Evolutionary conservation across 176 grass and related monocot species (phyloP), one percentile per base, ranked within the genome.

Genomic region (Olyra latifolia): DNA sequence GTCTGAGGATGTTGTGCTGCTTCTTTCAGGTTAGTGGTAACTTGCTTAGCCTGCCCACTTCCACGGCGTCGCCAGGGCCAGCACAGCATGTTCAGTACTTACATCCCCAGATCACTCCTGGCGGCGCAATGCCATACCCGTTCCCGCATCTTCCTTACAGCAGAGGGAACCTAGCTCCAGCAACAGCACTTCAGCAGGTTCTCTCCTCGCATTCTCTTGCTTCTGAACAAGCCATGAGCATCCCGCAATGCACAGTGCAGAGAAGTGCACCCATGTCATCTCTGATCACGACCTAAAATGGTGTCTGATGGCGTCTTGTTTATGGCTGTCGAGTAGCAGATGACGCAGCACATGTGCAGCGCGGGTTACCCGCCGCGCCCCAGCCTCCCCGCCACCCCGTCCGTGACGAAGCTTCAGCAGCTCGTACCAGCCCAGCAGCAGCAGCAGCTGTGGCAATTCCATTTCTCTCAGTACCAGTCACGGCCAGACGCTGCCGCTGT

Each of bases 401-500:
- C 62, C 11, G n/a, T 42, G 64, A 82, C 82, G 82, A 80, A 81
- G 63, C 75, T 80, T 25, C 84, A 80, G 64, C 84, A 80, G 1
- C 79, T 75, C 44, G 17, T 67, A 8, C 76, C 62, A 2, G 62
- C 44, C 24, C 82, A 84, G 27, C 71, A 27, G 16, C 76, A 82
- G 70, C 80, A 84, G 76, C 82, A 84, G 82, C 43, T 82, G 77
- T 89, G 87, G 87, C 82, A 72, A 24, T 77, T 59, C 57, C 88
- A 86, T 65, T 69, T 77, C 30, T 38, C 83, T 29, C 88, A 66
- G 29, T 89, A 89, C 78, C 83, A 89, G 3, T n/a, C 65, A 17
- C 63, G 72, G 72, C 40, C 22, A 47, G 58, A 81, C 0, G 72
- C 66, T 24, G 23, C 40, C 0, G 1, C n/a, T n/a, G n/a, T n/a